Evolutionary conservation across 2,329 filamentous ascomycete species (phyloP).

Genomic region (Rasamsonia emersonii): DNA sequence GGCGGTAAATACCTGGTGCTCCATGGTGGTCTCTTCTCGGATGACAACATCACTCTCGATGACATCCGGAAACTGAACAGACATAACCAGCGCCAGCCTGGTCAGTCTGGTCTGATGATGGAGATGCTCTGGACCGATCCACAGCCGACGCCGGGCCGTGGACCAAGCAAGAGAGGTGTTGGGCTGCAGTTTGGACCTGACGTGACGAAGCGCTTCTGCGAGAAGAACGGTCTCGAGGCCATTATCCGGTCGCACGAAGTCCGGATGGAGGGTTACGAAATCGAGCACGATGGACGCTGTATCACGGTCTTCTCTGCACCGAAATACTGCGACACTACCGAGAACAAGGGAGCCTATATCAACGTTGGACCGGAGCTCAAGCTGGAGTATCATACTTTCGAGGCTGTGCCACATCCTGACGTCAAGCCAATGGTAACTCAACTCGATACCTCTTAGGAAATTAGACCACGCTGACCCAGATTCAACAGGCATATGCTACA

Average conservation of each 20-base stretch:
- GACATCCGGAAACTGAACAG: slow-evolving; percentile 90
- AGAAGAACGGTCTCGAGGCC: slow-evolving; percentile 87
- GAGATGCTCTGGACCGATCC: slow-evolving; percentile 99
- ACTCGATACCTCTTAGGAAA: neutral
- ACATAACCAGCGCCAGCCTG: slow-evolving; percentile 84
- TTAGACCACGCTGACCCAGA: slow-evolving; percentile 5
- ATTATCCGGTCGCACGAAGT: slow-evolving; percentile 97
- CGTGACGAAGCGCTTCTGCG: slow-evolving; percentile 91
- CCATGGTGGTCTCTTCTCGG: slow-evolving; percentile 88
- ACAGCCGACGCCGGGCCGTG: slow-evolving; percentile 73
- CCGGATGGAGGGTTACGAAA: slow-evolving; percentile 97
- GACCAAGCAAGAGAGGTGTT: slow-evolving; percentile 92
- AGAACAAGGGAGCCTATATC: slow-evolving; percentile 98
- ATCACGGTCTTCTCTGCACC: slow-evolving; percentile 98
- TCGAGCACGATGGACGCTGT: slow-evolving; percentile 90
- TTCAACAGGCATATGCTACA: slow-evolving; percentile 74
- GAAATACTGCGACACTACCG: slow-evolving; percentile 94
- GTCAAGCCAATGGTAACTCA: slow-evolving; percentile 74
- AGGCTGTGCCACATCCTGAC: slow-evolving; percentile 90
- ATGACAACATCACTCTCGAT: slow-evolving; percentile 84
- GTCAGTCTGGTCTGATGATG: slow-evolving; percentile 96
- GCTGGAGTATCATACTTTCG: slow-evolving; percentile 85
- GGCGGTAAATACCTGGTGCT: slow-evolving; percentile 86
- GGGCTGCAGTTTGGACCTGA: slow-evolving; percentile 96
- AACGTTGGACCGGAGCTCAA: slow-evolving; percentile 90